These are phyloP conservation scores for Musa troglodytarum DNA, from an alignment of 176 grass and related monocot species.

Conservation along the genomic window DNA sequence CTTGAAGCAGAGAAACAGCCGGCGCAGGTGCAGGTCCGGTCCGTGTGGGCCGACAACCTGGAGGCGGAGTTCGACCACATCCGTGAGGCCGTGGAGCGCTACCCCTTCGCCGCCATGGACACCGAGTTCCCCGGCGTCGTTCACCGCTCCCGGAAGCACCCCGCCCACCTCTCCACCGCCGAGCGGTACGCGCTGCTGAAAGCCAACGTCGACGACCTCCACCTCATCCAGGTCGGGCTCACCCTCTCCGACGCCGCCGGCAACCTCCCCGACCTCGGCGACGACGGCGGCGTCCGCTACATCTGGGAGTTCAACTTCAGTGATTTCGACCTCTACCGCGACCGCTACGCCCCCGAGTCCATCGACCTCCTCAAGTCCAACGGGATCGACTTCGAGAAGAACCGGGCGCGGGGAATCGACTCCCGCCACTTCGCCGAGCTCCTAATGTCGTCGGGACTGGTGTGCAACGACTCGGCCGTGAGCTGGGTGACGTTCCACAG, in stretches of 20 bases:
- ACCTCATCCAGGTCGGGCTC: slow-evolving; percentile 11
- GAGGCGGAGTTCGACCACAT: neutral
- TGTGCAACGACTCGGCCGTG: slow-evolving; percentile 3
- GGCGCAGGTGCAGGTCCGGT: neutral
- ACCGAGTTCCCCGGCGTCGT: slow-evolving; percentile 18
- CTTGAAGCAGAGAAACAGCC: neutral
- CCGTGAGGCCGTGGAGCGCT: neutral
- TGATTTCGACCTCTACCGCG: slow-evolving; percentile 10
- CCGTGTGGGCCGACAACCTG: slow-evolving; percentile 7
- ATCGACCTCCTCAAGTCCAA: slow-evolving; percentile 9
- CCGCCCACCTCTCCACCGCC: neutral
- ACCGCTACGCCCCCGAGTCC: slow-evolving; percentile 5
- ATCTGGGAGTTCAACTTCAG: slow-evolving; percentile 21
- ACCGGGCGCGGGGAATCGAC: neutral
- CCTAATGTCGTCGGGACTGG: slow-evolving; percentile 1
- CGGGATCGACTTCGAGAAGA: slow-evolving; percentile 6
- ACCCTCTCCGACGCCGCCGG: slow-evolving; percentile 8
- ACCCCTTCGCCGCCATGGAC: slow-evolving; percentile 14
- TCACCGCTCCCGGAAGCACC: slow-evolving; percentile 1
- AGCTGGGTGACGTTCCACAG: slow-evolving; percentile 17
- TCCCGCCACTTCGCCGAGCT: slow-evolving; percentile 1
- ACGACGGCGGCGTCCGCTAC: neutral
- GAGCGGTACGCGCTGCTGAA: slow-evolving; percentile 10
- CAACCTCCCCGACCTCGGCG: neutral
- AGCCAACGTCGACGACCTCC: slow-evolving; percentile 7